These are phyloP conservation scores for Globisporangium radiosum DNA, from an alignment of 352 stramenopile species.

Conservation along the genomic window DNA sequence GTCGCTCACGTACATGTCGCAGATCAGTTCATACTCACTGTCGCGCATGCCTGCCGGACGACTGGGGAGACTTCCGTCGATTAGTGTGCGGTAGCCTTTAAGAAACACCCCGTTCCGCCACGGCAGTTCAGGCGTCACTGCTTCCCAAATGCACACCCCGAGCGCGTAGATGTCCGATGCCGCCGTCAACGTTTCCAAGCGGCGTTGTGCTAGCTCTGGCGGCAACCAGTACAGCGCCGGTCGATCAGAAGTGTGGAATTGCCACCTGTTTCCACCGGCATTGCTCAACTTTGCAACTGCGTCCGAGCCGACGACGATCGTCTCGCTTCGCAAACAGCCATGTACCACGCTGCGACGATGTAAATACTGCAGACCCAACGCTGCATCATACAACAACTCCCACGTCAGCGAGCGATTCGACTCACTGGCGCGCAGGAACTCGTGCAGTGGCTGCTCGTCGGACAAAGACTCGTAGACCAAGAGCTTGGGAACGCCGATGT, in stretches of 20 bases:
- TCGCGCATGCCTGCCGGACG: constrained; percentile 2
- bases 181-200: too few species aligned
- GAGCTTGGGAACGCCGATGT: neutral
- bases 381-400: constrained; percentile 17
- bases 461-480: neutral
- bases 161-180: constrained; percentile 25
- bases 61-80: too few species aligned
- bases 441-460: neutral
- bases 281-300: constrained; percentile 11
- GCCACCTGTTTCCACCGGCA: too few species aligned
- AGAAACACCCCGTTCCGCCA: too few species aligned
- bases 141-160: constrained; percentile 16
- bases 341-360: constrained; percentile 18
- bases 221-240: too few species aligned
- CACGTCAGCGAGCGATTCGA: neutral
- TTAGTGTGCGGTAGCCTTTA: too few species aligned
- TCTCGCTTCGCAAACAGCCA: constrained; percentile 7
- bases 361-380: constrained; percentile 24
- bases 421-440: neutral
- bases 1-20: neutral
- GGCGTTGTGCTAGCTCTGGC: too few species aligned
- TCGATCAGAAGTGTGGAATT: too few species aligned
- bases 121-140: neutral
- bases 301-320: constrained; percentile 7
- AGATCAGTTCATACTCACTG: neutral